phyloP scores from a whole-genome alignment of 345 rosid genomes.

The Linum trigynum region DNA sequence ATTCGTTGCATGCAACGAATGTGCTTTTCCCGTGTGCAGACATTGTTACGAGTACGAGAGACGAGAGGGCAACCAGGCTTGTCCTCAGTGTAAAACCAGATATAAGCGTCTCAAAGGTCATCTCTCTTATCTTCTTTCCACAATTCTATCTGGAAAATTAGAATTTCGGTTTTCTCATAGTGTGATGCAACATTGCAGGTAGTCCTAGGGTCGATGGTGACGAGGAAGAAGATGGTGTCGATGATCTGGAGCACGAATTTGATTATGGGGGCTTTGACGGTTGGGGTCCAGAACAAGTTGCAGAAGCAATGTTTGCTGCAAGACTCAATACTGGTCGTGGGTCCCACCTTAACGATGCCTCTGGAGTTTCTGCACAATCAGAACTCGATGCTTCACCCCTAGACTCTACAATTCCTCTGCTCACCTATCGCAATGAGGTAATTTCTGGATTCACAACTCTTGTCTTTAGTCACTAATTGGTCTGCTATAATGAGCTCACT shows the following conservation, averaged over 20 bases:
- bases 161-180: conserved; percentile 1
- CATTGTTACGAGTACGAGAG: conserved; percentile 94
- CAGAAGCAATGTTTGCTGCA: conserved; percentile 50
- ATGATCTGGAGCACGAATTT: conserved; percentile 88
- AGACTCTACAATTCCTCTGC: conserved; percentile 68
- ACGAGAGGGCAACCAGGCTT: conserved; percentile 90
- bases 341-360: conserved; percentile 17
- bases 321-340: conserved; percentile 51
- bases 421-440: conserved; percentile 90
- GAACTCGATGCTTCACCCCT: conserved; percentile 66
- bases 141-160: background rate
- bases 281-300: conserved; percentile 45
- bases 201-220: conserved; percentile 94
- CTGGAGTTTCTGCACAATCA: conserved; percentile 39
- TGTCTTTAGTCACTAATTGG: background rate
- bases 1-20: conserved; percentile 96
- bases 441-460: background rate
- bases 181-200: conserved; percentile 37
- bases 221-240: conserved; percentile 88
- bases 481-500: background rate
- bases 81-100: conserved; percentile 95
- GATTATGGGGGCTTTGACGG: conserved; percentile 48
- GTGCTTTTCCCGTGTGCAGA: conserved; percentile 14
- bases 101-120: conserved; percentile 84
- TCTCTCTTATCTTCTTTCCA: conserved; percentile 2